Percentiles rank a stretch among this genome's conserved stretches.
phyloP scores from a whole-genome alignment of 257 asterid species.

The Plantago ovata region DNA sequence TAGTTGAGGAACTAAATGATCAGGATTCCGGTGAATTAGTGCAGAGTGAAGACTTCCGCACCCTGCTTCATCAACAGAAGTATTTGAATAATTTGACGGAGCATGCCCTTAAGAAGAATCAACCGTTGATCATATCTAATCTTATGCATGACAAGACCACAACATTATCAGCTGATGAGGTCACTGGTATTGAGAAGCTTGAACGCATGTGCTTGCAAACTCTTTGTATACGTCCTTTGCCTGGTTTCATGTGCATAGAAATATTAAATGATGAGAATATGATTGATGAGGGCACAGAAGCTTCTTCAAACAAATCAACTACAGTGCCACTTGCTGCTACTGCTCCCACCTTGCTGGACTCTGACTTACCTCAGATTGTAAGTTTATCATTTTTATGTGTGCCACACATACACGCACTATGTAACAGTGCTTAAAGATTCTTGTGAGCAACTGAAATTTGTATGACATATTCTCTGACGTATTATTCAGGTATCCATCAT shows the following conservation, averaged over 20 bases:
- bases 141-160: conserved; percentile 69
- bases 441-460: no score
- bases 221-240: conserved; percentile 53
- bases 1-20: conserved; percentile 38
- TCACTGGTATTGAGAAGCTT: conserved; percentile 47
- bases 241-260: conserved; percentile 38
- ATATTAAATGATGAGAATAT: conserved; percentile 37
- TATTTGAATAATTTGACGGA: conserved; percentile 66
- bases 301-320: conserved; percentile 35
- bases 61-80: conserved; percentile 57
- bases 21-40: conserved; percentile 30
- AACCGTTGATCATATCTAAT: conserved; percentile 69
- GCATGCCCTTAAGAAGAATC: conserved; percentile 78
- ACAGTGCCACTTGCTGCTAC: conserved; percentile 26
- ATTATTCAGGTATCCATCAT: conserved; percentile 52
- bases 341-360: conserved; percentile 41
- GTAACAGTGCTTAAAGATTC: no score
- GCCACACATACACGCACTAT: background rate
- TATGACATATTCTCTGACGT: conserved; percentile 4
- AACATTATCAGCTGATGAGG: conserved; percentile 47
- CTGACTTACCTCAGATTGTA: conserved; percentile 73
- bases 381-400: conserved; percentile 28
- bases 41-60: conserved; percentile 40
- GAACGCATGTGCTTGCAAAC: conserved; percentile 71
- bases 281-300: conserved; percentile 39